Conservation (phyloP, 2,329 filamentous ascomycete species). For the Fusarium pininemorale region DNA sequence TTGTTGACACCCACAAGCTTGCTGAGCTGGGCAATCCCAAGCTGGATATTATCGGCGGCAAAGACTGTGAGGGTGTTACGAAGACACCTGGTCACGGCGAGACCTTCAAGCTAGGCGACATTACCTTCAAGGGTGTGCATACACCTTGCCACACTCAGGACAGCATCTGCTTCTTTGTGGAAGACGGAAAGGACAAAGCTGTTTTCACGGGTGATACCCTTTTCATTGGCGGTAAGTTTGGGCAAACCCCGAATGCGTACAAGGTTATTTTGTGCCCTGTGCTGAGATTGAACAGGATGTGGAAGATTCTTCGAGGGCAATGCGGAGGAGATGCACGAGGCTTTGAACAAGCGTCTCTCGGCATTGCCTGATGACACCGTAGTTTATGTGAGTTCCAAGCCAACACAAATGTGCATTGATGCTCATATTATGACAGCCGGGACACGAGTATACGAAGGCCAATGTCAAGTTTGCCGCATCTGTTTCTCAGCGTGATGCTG, state of each 20-base stretch:
- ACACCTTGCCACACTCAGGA: constrained; percentile 99
- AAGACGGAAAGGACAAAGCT: constrained; percentile 78
- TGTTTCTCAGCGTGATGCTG: constrained; percentile 76
- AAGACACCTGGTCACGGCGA: constrained; percentile 79
- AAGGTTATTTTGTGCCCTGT: not conserved
- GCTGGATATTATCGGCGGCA: constrained; percentile 85
- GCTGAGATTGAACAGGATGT: constrained; percentile 68
- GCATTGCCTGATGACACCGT: constrained; percentile 87
- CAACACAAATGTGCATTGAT: not conserved
- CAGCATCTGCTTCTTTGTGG: constrained; percentile 93
- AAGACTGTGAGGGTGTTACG: constrained; percentile 83
- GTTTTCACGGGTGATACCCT: constrained; percentile 97
- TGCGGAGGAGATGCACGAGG: constrained; percentile 89
- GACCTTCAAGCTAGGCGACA: constrained; percentile 83
- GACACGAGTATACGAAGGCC: constrained; percentile 97
- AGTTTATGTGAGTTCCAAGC: constrained; percentile 74
- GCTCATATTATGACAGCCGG: constrained; percentile 66
- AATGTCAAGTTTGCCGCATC: constrained; percentile 90
- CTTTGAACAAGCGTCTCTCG: constrained; percentile 85
- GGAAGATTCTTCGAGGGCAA: constrained; percentile 96
- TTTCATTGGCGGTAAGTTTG: constrained; percentile 80
- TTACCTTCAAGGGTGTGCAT: constrained; percentile 86
- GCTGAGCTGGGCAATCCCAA: constrained; percentile 63
- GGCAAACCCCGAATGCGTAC: not conserved
- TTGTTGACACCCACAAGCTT: constrained; percentile 40